Conservation (phyloP, 1,284 basidiomycete species). For the Binderoboletus segoi region DNA sequence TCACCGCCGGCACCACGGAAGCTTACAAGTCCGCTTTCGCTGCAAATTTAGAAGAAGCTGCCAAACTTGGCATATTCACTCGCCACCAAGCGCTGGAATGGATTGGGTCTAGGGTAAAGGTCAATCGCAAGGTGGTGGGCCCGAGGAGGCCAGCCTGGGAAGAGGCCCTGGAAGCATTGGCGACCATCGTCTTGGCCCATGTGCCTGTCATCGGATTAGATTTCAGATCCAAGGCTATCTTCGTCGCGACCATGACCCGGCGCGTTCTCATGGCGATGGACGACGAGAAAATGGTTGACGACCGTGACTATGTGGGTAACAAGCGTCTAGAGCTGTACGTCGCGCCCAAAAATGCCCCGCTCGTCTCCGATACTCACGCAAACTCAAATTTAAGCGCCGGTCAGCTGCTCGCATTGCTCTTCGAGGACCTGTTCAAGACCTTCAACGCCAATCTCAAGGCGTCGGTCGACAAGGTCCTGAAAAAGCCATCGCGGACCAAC, state of each 20-base stretch:
- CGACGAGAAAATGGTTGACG: slow-evolving; percentile 97
- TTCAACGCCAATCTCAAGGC: slow-evolving; percentile 97
- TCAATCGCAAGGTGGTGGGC: slow-evolving; percentile 78
- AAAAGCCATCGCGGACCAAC: slow-evolving; percentile 93
- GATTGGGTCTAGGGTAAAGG: slow-evolving; percentile 91
- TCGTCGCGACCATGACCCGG: slow-evolving; percentile 97
- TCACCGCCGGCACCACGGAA: slow-evolving; percentile 93
- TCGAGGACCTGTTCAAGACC: slow-evolving; percentile 99
- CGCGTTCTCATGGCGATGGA: slow-evolving; percentile 96
- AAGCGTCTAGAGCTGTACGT: slow-evolving; percentile 96
- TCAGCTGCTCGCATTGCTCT: slow-evolving; percentile 92
- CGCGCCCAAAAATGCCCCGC: not conserved
- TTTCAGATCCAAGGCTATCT: slow-evolving; percentile 95
- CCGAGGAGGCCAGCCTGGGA: slow-evolving; percentile 88
- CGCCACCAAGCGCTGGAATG: slow-evolving; percentile 95
- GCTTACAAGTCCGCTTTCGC: slow-evolving; percentile 89
- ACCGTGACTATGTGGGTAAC: slow-evolving; percentile 99
- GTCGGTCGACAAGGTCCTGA: slow-evolving; percentile 96
- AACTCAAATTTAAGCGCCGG: slow-evolving; percentile 75
- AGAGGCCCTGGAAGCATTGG: slow-evolving; percentile 94
- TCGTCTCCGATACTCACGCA: slow-evolving; percentile 14
- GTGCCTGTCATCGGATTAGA: slow-evolving; percentile 92
- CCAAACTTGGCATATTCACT: slow-evolving; percentile 89
- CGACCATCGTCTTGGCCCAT: slow-evolving; percentile 96
- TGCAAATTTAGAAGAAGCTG: slow-evolving; percentile 92